phyloP scores from a whole-genome alignment of 768 basidiomycete genomes.

The Antrodiella citrinella region DNA sequence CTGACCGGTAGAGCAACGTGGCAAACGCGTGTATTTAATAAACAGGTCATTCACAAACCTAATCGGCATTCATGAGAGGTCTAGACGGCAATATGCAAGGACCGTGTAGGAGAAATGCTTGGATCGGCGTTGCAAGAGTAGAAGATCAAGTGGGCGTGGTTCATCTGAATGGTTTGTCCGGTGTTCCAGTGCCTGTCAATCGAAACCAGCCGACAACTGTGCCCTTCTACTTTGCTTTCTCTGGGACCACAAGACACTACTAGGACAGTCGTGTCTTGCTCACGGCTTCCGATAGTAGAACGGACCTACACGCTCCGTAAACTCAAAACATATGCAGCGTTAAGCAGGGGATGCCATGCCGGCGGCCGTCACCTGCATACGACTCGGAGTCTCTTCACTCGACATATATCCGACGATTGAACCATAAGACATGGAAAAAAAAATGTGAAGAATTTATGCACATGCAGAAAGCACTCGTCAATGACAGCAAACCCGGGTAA shows the following conservation, averaged over 20 bases:
- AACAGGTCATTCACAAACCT: background rate
- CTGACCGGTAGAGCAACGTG: background rate
- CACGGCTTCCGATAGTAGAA: too few relatives aligned
- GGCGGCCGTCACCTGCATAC: too few relatives aligned
- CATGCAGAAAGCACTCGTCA: too few relatives aligned
- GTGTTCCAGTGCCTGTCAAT: background rate
- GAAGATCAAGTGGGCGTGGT: background rate
- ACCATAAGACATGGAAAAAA: too few relatives aligned
- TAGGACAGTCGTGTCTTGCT: too few relatives aligned
- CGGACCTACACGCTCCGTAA: too few relatives aligned
- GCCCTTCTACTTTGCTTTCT: background rate
- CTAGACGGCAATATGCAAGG: background rate
- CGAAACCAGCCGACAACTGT: background rate
- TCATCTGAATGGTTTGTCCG: background rate
- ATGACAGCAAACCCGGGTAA: too few relatives aligned
- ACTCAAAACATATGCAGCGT: too few relatives aligned
- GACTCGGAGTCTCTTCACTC: too few relatives aligned
- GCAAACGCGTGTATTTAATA: background rate
- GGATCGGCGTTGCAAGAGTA: background rate
- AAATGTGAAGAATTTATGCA: too few relatives aligned
- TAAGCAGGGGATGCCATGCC: too few relatives aligned
- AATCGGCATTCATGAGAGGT: background rate
- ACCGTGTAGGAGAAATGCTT: background rate
- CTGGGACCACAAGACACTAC: background rate
- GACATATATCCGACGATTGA: too few relatives aligned